Evolutionary conservation across 2,329 filamentous ascomycete species (phyloP).

Genomic region (Aspergillus sp.): DNA sequence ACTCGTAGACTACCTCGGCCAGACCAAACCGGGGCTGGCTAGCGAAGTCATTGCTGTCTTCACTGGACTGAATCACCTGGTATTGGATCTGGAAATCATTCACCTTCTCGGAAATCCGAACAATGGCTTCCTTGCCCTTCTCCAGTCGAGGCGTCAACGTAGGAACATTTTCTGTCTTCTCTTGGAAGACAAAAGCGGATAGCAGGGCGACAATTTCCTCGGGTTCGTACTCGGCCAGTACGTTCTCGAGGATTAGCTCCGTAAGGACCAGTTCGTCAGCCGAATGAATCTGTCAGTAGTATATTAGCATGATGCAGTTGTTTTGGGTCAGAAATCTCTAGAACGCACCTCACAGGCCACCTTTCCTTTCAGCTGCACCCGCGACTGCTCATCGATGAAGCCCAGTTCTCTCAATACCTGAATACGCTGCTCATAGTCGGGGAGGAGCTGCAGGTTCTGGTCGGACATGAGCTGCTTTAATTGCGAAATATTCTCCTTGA

Average conservation of each 20-base stretch:
- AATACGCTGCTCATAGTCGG: conserved; percentile 94
- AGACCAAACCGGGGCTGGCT: conserved; percentile 85
- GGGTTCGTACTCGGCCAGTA: conserved; percentile 90
- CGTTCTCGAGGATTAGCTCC: conserved; percentile 93
- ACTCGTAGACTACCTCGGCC: conserved; percentile 97
- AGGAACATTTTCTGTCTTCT: conserved; percentile 83
- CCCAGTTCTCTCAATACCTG: conserved; percentile 86
- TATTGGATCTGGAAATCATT: conserved; percentile 85
- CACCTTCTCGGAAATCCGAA: conserved; percentile 87
- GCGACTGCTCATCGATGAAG: conserved; percentile 83
- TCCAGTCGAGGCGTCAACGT: conserved; percentile 80
- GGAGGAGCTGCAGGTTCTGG: conserved; percentile 91
- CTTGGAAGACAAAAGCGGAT: conserved; percentile 95
- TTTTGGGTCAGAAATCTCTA: background rate
- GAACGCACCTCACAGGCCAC: conserved; percentile 78
- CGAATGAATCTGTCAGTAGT: conserved; percentile 69
- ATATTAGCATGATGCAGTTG: background rate
- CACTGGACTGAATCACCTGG: conserved; percentile 86
- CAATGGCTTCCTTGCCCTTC: conserved; percentile 78
- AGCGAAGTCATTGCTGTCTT: conserved; percentile 91
- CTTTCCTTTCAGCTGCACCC: conserved; percentile 95
- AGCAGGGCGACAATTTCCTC: conserved; percentile 94
- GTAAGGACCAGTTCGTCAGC: conserved; percentile 95
- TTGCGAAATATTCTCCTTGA: conserved; percentile 88
- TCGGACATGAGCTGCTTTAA: conserved; percentile 89